phyloP scores from a whole-genome alignment of 805 yeast species.

The Wickerhamomyces queroliae region DNA sequence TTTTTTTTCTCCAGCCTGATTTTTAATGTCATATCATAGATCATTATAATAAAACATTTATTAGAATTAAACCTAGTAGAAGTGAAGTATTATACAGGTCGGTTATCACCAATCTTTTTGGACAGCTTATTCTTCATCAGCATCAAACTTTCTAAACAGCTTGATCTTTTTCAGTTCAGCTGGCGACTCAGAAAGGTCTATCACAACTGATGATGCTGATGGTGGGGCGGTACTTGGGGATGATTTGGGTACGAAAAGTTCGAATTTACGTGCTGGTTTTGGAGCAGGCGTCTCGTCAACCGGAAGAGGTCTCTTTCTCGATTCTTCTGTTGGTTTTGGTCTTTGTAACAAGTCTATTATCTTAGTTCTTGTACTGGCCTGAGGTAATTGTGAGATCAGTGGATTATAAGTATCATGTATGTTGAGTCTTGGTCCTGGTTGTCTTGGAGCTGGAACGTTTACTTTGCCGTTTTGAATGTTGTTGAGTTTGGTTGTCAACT shows the following conservation, averaged over 20 bases:
- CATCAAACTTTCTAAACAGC: not conserved
- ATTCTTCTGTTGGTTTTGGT: not conserved
- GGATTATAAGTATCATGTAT: not conserved
- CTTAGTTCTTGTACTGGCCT: not conserved
- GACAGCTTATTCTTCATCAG: not conserved
- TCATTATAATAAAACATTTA: too few species aligned
- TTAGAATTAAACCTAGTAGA: too few species aligned
- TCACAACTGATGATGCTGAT: too few species aligned
- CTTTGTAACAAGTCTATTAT: not conserved
- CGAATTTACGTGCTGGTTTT: not conserved
- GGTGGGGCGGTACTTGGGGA: too few species aligned
- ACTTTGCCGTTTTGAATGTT: not conserved
- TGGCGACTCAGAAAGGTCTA: too few species aligned
- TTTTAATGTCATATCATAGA: too few species aligned
- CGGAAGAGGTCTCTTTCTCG: not conserved
- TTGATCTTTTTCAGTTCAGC: not conserved
- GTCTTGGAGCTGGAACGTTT: too few species aligned
- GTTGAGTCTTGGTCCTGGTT: too few species aligned
- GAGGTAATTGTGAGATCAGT: not conserved
- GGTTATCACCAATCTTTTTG: too few species aligned
- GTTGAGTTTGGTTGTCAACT: not conserved
- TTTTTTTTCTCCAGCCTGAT: too few species aligned
- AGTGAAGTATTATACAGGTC: too few species aligned
- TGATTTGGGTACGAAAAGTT: too few species aligned
- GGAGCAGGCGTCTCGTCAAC: not conserved